These are phyloP conservation scores for Blastobotrys ciferrii DNA, from an alignment of 1,139 yeast genomes.

Conservation along the genomic window DNA sequence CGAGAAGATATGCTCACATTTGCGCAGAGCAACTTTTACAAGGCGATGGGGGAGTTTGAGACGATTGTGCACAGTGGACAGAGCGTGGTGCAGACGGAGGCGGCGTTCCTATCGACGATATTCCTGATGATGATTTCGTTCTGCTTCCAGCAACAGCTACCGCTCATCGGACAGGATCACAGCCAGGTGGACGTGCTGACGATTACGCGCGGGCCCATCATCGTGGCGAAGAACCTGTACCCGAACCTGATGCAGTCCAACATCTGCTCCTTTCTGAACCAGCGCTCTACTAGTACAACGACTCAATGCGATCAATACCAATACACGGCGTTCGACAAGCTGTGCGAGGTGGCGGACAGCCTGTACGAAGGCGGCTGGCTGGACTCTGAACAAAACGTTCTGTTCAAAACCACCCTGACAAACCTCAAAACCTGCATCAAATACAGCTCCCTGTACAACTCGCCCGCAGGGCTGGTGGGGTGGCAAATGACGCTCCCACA, in stretches of 20 bases:
- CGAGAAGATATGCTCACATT: constrained; percentile 11
- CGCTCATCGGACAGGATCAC: constrained; percentile 17
- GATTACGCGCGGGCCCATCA: constrained; percentile 24
- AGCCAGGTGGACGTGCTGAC: constrained; percentile 23
- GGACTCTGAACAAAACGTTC: neutral
- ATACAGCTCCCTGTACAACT: neutral
- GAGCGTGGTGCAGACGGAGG: constrained; percentile 17
- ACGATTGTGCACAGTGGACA: constrained; percentile 5
- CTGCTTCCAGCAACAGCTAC: constrained; percentile 24
- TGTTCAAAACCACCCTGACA: neutral
- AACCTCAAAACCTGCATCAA: neutral
- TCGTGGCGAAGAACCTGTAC: constrained; percentile 21
- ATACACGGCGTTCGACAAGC: neutral
- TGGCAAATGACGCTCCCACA: constrained; percentile 23
- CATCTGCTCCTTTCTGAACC: neutral
- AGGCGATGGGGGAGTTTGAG: constrained; percentile 20
- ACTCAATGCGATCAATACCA: neutral
- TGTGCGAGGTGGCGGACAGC: constrained; percentile 5
- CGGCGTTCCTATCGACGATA: constrained; percentile 22
- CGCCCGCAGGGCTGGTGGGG: constrained; percentile 15
- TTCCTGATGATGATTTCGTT: constrained; percentile 27
- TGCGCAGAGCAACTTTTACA: constrained; percentile 22
- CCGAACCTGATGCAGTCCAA: constrained; percentile 11
- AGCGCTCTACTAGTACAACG: constrained; percentile 1
- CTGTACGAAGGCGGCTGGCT: neutral